Conservation (phyloP, 305 asterid species). For the Plantago coronopus region DNA sequence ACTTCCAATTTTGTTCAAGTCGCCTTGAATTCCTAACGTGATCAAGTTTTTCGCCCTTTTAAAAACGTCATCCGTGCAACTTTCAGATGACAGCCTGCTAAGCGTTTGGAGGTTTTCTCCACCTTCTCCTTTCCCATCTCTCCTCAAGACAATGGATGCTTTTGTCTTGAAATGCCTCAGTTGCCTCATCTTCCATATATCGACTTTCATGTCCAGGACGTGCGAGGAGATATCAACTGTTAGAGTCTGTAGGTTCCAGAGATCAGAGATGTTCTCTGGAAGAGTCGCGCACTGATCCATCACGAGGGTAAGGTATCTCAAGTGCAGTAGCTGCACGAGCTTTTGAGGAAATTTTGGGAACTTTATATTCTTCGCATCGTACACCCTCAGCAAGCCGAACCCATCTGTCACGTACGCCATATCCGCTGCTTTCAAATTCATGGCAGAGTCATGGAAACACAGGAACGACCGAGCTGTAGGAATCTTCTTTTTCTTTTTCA, state of each 20-base stretch:
- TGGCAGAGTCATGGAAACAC: constrained; percentile 25
- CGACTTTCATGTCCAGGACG: constrained; percentile 21
- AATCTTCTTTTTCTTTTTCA: constrained; percentile 18
- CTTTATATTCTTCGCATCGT: constrained; percentile 30
- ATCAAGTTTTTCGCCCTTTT: constrained; percentile 2
- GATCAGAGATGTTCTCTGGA: constrained; percentile 25
- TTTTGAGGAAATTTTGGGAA: constrained; percentile 26
- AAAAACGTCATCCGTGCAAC: constrained; percentile 9
- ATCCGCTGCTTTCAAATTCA: background rate
- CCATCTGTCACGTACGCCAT: constrained; percentile 17
- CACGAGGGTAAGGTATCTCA: constrained; percentile 31
- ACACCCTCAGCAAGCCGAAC: constrained; percentile 29
- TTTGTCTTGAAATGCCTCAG: constrained; percentile 38
- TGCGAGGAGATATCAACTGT: constrained; percentile 17
- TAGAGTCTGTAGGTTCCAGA: constrained; percentile 36
- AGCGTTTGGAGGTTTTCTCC: constrained; percentile 33
- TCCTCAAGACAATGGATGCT: constrained; percentile 25
- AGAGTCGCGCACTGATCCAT: constrained; percentile 10
- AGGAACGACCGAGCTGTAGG: constrained; percentile 28
- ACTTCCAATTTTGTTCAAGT: background rate
- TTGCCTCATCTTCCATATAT: constrained; percentile 36
- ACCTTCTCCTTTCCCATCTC: constrained; percentile 19
- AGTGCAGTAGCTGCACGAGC: constrained; percentile 25
- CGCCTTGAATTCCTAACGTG: constrained; percentile 6
- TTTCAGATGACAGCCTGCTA: constrained; percentile 21